These are phyloP conservation scores for Gossypium thurberi DNA, from an alignment of 345 rosid genomes.

Conservation along the genomic window DNA sequence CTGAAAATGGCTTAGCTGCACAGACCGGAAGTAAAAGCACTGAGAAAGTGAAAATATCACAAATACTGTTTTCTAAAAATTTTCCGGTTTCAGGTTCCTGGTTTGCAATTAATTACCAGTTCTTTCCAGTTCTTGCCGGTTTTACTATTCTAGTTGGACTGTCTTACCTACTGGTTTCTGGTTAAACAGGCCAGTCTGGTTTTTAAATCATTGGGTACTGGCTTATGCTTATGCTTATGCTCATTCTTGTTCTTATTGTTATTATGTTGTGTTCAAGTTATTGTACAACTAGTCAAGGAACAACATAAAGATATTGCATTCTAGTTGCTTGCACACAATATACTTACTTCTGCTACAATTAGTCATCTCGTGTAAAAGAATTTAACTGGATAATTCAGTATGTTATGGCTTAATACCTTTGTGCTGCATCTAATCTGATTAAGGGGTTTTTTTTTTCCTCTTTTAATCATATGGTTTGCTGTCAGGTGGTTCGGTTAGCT, in stretches of 20 bases:
- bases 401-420: neutral
- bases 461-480: slow-evolving; percentile 12
- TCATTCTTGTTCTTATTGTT: neutral
- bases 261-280: neutral
- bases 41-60: too few species aligned
- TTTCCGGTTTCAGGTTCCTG: too few species aligned
- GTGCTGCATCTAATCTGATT: neutral
- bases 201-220: neutral
- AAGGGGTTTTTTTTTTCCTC: neutral
- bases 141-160: too few species aligned
- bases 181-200: too few species aligned
- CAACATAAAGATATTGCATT: neutral
- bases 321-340: neutral
- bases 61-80: too few species aligned
- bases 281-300: neutral
- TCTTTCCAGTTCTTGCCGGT: too few species aligned
- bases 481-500: slow-evolving; percentile 93
- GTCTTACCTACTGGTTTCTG: too few species aligned
- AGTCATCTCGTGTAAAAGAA: neutral
- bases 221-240: neutral
- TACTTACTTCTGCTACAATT: neutral
- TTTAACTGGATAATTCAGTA: neutral
- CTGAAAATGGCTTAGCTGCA: too few species aligned
- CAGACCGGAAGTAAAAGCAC: too few species aligned
- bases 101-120: too few species aligned